Evolutionary conservation across 768 basidiomycete genomes (phyloP).

Genomic region (Trichaptum fuscoviolaceum): DNA sequence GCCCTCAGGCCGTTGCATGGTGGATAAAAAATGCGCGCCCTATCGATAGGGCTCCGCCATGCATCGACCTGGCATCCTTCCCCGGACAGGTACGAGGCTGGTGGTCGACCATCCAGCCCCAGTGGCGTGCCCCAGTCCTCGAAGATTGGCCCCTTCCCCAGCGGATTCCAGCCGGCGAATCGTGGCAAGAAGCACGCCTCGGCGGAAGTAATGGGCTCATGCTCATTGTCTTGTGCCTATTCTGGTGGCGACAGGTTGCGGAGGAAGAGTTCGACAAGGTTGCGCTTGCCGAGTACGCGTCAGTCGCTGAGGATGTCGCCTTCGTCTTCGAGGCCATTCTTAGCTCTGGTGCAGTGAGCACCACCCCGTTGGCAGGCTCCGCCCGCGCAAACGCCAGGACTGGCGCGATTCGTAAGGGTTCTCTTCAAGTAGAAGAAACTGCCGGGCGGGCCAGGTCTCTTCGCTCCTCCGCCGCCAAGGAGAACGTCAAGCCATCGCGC

Average conservation of each 20-base stretch:
- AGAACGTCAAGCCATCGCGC: too few relatives aligned
- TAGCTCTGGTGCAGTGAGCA: too few relatives aligned
- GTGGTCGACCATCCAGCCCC: not conserved
- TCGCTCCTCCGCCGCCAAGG: too few relatives aligned
- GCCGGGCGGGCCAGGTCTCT: too few relatives aligned
- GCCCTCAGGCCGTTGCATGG: not conserved
- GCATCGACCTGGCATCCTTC: not conserved
- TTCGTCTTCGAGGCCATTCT: not conserved
- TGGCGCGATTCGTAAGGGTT: too few relatives aligned
- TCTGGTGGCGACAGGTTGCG: not conserved
- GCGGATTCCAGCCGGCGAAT: not conserved
- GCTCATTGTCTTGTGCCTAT: not conserved
- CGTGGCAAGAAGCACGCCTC: not conserved
- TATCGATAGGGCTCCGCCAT: not conserved
- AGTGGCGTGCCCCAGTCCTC: not conserved
- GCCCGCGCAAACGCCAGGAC: too few relatives aligned
- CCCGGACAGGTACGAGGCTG: not conserved
- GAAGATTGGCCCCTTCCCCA: not conserved
- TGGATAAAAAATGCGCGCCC: conserved; percentile 2
- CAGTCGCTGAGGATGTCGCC: not conserved
- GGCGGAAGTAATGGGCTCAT: not conserved
- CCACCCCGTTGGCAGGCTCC: too few relatives aligned
- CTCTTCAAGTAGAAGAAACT: too few relatives aligned
- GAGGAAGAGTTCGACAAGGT: not conserved
- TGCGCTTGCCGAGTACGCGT: not conserved